A percentile compares a stretch with the other conserved stretches of the same genome.
Conservation (phyloP, 164 flowering plant species). For the Kingdonia uniflora region DNA sequence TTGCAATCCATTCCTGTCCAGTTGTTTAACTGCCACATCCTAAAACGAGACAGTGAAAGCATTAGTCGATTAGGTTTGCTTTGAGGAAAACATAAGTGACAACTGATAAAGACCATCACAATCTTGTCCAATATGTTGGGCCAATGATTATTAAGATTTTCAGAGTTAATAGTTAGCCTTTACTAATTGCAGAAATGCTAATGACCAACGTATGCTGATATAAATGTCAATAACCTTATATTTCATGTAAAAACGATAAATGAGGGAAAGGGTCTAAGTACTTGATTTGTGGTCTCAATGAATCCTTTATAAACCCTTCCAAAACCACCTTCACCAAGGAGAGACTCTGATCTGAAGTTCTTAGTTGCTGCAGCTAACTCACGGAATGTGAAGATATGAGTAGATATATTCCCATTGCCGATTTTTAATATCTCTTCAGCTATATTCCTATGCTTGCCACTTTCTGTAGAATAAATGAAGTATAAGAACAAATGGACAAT, state of each 20-base stretch:
- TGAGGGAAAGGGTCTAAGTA: conserved; percentile 11
- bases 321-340: conserved; percentile 81
- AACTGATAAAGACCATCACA: too few species aligned
- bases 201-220: too few species aligned
- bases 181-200: too few species aligned
- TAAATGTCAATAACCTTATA: too few species aligned
- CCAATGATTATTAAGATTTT: too few species aligned
- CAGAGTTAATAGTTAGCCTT: too few species aligned
- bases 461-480: conserved; percentile 20
- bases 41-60: conserved; percentile 8
- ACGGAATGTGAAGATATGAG: conserved; percentile 39
- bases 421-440: conserved; percentile 36
- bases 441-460: conserved; percentile 39
- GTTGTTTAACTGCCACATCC: conserved; percentile 79
- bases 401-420: conserved; percentile 43
- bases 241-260: not conserved
- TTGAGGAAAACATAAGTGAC: too few species aligned
- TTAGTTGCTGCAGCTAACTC: conserved; percentile 53
- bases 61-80: not conserved
- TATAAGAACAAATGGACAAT: too few species aligned
- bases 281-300: conserved; percentile 34
- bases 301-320: conserved; percentile 75
- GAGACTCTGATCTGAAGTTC: conserved; percentile 40
- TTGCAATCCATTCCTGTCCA: conserved; percentile 77
- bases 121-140: too few species aligned